These are phyloP conservation scores for Bassia scoparia DNA, from an alignment of 148 eudicot species.

Conservation along the genomic window DNA sequence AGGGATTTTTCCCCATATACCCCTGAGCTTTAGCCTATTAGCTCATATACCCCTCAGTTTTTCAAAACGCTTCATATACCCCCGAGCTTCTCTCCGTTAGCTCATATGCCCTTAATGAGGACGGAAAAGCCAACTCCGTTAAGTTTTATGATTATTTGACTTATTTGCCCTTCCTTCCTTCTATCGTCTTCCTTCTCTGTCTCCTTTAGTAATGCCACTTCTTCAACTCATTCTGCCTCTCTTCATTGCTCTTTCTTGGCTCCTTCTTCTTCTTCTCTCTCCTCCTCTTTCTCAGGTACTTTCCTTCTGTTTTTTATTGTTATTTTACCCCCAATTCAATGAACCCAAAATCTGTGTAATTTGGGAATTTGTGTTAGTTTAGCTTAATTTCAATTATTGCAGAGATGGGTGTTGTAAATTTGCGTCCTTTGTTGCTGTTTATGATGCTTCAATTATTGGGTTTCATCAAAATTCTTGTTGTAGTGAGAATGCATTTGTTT, in stretches of 20 bases:
- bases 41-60: no score
- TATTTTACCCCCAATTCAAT: background rate
- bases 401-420: background rate
- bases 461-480: background rate
- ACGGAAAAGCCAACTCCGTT: no score
- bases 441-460: background rate
- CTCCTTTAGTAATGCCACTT: slow-evolving; percentile 14
- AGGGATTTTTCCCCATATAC: no score
- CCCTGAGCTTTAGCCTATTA: no score
- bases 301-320: background rate
- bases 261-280: slow-evolving; percentile 33
- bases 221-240: slow-evolving; percentile 21
- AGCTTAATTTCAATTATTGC: background rate
- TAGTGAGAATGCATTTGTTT: background rate
- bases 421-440: background rate
- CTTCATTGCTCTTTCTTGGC: slow-evolving; percentile 34
- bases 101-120: no score
- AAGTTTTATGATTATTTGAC: no score
- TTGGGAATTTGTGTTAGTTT: background rate
- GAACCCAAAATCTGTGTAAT: background rate
- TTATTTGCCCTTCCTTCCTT: no score
- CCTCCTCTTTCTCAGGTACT: slow-evolving; percentile 37
- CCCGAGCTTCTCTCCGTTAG: no score
- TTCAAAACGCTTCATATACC: no score
- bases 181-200: no score